Base-by-base conservation (phyloP, 1,284 basidiomycete species). In the Retiboletus flavoniger region DNA sequence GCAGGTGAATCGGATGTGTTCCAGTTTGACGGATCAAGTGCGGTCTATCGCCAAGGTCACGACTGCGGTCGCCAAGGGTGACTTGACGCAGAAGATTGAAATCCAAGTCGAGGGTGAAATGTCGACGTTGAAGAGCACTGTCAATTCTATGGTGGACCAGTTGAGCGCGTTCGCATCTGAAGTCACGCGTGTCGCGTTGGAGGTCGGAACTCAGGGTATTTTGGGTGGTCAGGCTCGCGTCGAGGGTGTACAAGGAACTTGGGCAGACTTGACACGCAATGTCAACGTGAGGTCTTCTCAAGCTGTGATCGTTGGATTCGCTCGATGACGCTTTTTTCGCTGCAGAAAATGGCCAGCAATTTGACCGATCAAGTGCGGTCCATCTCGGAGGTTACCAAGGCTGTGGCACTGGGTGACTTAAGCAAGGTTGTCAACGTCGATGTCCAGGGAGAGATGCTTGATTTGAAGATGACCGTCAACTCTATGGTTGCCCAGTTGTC, bases 351-450 rank as follows among this genome's bases (percentile, higher is more conserved):
- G 85, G 94, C 94, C 0, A 84, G 84, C 48, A 97, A 96, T 70
- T 77, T 98, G 63, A 98, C 96, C 1, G 90, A 95, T 64, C 96
- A 99, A 82, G 96, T 98, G 61, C 89, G 95, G 63, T 95, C 93
- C 54, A 98, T 99, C 58, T 96, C 96, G 1, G 87, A 93, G 66
- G 96, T 99, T 44, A 99, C 97, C 29, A 98, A 96, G 70, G 93
- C 93, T 41, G 96, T 99, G 60, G 96, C 97, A 1, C 80, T 89
- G 57, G 97, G 97, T 51, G 93, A 98, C 67, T 77, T 98, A 48
- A 84, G 80, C 60, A 91, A 94, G 72, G 87, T 88, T 41, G 93
- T 98, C 72, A 88, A 93, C 59, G 95, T 98, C 59, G 95, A 98
- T 66, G 95, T 96, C 24, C 92, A 95, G 70, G 95, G 96, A 56